Evolutionary conservation across 2,329 filamentous ascomycete genomes (phyloP), one percentile per base, ranked within the genome.

Genomic region (Penicillium sp.): DNA sequence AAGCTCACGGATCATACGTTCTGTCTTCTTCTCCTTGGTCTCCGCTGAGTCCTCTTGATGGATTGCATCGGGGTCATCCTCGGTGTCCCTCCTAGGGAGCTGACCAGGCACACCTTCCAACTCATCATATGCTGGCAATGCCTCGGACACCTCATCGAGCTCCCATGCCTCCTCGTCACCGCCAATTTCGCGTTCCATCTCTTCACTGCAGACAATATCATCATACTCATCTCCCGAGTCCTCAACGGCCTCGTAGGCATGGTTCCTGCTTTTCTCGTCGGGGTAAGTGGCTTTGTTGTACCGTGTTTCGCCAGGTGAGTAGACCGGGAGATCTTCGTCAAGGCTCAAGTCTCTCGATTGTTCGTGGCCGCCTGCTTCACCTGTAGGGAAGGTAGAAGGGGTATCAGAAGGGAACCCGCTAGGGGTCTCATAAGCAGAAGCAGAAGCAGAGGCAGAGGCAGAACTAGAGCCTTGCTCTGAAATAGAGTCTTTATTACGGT

Each of bases 161-260:
- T 58, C 44, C 56, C 56, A 58, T 6, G 47, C 54, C 2, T 52
- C 56, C 31, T 56, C 58, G 47, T 58, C 56, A 22, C 47, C 22
- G 3, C 6, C 15, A 14, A 11, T 11, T 14, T 45, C 27, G 22
- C 31, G 27, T 14, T 49, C 47, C 11, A 15, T 25, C 2, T 53
- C 23, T 3, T 55, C 51, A 12, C 40, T 22, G 9, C 22, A 15
- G 37, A 40, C 18, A 20, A 18, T n/a, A 7, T 54, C 48, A 2
- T 43, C 51, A 18, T 46, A 49, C n/a, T 52, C 31, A 18, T 46
- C 33, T 18, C 54, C 45, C 9, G 46, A 54, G 9, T 54, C 57
- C 9, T 51, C 35, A 11, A 18, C 49, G 4, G 40, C 22, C 18
- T 56, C 49, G 23, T 37, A 12, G 14, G 27, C 8, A 44, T 52